phyloP scores from a whole-genome alignment of 495 filamentous ascomycete species.

The Penicillium odoratum region DNA sequence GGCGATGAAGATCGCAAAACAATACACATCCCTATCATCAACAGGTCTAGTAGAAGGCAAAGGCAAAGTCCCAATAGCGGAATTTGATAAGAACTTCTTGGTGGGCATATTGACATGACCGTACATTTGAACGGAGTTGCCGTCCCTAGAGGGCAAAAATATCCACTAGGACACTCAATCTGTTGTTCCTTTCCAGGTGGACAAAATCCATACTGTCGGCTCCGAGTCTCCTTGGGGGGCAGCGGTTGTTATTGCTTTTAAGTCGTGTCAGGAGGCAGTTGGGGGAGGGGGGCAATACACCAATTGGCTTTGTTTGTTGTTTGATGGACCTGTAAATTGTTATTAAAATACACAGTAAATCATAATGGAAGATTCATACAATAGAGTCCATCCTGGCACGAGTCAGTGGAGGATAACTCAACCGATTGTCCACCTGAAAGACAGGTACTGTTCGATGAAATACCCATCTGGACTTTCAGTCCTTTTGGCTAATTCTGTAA shows the following conservation, averaged over 20 bases:
- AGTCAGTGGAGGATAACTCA: background rate
- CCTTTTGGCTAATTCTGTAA: background rate
- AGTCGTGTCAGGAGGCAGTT: background rate
- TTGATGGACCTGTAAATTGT: background rate
- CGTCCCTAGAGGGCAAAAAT: slow-evolving; percentile 2
- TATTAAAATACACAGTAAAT: background rate
- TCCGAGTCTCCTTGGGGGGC: background rate
- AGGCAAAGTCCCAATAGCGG: background rate
- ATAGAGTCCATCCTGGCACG: background rate
- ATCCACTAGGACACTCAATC: background rate
- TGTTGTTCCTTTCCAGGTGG: background rate
- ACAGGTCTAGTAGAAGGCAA: background rate
- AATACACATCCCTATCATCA: background rate
- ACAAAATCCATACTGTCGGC: background rate
- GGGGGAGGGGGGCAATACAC: background rate
- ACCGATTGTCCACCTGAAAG: background rate
- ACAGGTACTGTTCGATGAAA: background rate
- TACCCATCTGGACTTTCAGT: background rate
- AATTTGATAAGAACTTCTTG: background rate
- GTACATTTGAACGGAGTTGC: background rate
- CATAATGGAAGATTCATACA: background rate
- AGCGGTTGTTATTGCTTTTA: background rate
- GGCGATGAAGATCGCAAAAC: background rate
- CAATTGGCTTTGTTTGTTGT: background rate
- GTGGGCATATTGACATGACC: background rate